Base-by-base conservation (phyloP, 148 eudicot genomes). In the Spergularia bocconei region DNA sequence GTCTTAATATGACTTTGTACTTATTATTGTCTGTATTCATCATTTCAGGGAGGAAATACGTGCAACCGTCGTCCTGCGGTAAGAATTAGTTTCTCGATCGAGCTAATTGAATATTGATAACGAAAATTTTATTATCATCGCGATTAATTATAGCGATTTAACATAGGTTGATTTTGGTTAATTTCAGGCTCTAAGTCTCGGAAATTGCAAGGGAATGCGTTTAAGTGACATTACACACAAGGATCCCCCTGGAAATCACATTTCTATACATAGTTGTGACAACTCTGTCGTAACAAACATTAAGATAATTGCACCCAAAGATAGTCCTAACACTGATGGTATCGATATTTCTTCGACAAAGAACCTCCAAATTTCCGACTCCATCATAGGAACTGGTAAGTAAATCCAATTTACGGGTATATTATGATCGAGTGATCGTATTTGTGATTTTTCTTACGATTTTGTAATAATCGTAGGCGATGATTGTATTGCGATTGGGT, bases 401-500 rank as follows among this genome's bases (percentile, higher is more conserved):
- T 55, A 53, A 19, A 16, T 0, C 6, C 0, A 44, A 0, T 44
- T 44, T 44, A 6, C 7, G 7, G 48, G 48, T 44, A 44, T 5
- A 9, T 44, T 44, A 0, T 44, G 10, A 44, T 29, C 36, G 36
- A 29, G 36, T 29, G 3, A 44, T 44, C 48, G 48, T 9, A 44
- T 6, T 44, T 44, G 10, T 44, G 48, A 44, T 44, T 6, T 4
- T 29, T 6, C 10, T 44, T 44, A 44, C 48, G 48, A 44, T 12
- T 19, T 56, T 21, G 6, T 72, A 36, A 21, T 33, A 51, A 50
- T 23, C 36, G 10, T 61, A 87, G 91, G 91, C 23, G 91, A 84
- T 71, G 91, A 88, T 65, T 88, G 91, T 39, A 68, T 88, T 14
- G 85, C 88, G 7, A 79, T 88, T 4, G 76, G 55, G 20, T 58